These are phyloP conservation scores for Thelephora terrestris DNA, from an alignment of 1,284 basidiomycete species.

Conservation along the genomic window DNA sequence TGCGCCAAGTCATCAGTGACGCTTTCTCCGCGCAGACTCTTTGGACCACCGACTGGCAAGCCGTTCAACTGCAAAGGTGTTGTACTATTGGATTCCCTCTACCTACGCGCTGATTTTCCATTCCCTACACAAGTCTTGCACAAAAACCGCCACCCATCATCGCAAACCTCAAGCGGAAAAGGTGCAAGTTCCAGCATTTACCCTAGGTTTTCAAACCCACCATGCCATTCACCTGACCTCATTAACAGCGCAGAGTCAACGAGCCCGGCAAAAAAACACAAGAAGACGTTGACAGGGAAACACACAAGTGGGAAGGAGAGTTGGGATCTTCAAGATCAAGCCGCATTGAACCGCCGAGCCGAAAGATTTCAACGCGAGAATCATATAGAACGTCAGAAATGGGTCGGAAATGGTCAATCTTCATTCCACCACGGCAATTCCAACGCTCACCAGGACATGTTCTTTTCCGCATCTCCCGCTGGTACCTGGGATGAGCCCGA, in stretches of 20 bases:
- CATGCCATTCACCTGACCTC: not conserved
- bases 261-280: slow-evolving; percentile 49
- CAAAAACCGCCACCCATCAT: slow-evolving; percentile 47
- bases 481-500: slow-evolving; percentile 53
- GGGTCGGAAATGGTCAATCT: slow-evolving; percentile 21
- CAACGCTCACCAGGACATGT: slow-evolving; percentile 41
- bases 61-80: slow-evolving; percentile 73
- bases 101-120: slow-evolving; percentile 16
- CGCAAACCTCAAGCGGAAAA: slow-evolving; percentile 57
- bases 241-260: slow-evolving; percentile 10
- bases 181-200: slow-evolving; percentile 26
- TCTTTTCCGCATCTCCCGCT: slow-evolving; percentile 37
- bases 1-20: slow-evolving; percentile 81
- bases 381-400: slow-evolving; percentile 67
- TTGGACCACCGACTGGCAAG: slow-evolving; percentile 84
- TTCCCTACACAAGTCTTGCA: slow-evolving; percentile 37
- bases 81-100: slow-evolving; percentile 9
- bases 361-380: slow-evolving; percentile 75
- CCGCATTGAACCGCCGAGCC: slow-evolving; percentile 58
- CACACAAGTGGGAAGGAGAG: slow-evolving; percentile 25
- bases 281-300: slow-evolving; percentile 45
- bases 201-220: not conserved
- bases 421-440: slow-evolving; percentile 36
- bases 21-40: slow-evolving; percentile 70
- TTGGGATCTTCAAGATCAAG: slow-evolving; percentile 53